Base-by-base conservation (phyloP, 192 early-diverging fungal genomes). In the Linnemannia exigua region DNA sequence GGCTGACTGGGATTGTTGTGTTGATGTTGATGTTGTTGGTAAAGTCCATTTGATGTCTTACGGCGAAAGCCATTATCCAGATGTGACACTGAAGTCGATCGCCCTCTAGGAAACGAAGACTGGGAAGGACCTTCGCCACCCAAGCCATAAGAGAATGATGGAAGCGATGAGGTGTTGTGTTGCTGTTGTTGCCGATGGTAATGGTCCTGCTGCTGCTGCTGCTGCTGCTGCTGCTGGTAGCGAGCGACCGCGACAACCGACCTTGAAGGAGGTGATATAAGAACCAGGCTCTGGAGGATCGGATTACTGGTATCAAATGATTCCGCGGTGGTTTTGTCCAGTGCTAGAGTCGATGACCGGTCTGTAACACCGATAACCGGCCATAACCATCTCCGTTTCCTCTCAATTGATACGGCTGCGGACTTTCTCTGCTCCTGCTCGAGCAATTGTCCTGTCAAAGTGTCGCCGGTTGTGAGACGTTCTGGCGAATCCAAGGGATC, bases 181-280 rank as follows among this genome's bases (percentile, higher is more conserved):
- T 33, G 35, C 4, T 20, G 58, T 20, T 66, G 74, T 41, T 69
- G 75, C 22, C 2, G 38, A 36, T 25, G 36, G 58, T 7, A 52
- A 14, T 22, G 36, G 74, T 17, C 50, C 52, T 25, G 58, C 7
- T 8, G 41, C 19, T 67, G 47, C 5, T 37, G 25, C 14, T 25
- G 41, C n/a, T 25, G 70, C 12, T 41, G 19, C 4, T 72, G 47
- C 25, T 50, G 70, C 6, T 58, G 28, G 41, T 44, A 44, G 41
- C 3, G 41, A 44, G 41, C 41, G 41, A 9, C 9, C 5, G 41
- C 41, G 19, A 22, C 58, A 37, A 52, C 38, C 5, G 19, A 19
- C 20, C n/a, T 84, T 6, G 36, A 6, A 1, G 73, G 77, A n/a
- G 70, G n/a, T 1, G 72, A 74, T 5, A 84, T 51, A 28, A 84